Evolutionary conservation across 139 green algal genomes (phyloP), one percentile per base, ranked within the genome.

Genomic region (Coelastrella sp.): DNA sequence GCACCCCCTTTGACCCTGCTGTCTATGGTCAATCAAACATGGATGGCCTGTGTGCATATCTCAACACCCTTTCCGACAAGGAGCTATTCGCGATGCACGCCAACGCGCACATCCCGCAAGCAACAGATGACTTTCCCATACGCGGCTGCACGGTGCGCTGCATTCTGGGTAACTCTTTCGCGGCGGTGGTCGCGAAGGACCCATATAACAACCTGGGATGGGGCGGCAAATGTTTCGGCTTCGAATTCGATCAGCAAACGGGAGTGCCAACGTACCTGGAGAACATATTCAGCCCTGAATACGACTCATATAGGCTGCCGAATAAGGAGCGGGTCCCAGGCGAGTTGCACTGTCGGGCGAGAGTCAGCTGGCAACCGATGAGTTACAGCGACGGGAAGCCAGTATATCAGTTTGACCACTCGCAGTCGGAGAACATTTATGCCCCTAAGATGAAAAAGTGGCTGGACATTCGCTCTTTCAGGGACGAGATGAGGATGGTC

Each of bases 191-290:
- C 7, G 56, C 78, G 8, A 61, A 60, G 8, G 19, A 83, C 19
- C 47, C 32, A 13, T n/a, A 85, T 7, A 85, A 85, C 79, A 73
- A 73, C 79, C 4, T 85, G 4, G 79, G 79, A 56, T 85, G 79
- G 78, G 58, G 79, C 17, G 79, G 79, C 6, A 85, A 85, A 17
- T 85, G 79, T 16, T 83, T 83, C 56, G 56, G 47, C 56, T 83
- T 20, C 13, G 16, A 14, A 5, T 68, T 83, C 54, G 66, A 83
- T 56, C 13, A 54, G 4, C 66, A 13, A 22, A 83, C 56, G 14
- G 78, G 78, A 0, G 56, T 66, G 0, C 78, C 78, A 23, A 83
- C 13, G 0, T 54, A 61, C 1, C 56, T 83, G 0, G 54, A 59
- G 14, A 83, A 83, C 78, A 66, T 83, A 10, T 83, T 68, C 16